Evolutionary conservation across 345 rosid genomes (phyloP).

Genomic region (Draba incana): DNA sequence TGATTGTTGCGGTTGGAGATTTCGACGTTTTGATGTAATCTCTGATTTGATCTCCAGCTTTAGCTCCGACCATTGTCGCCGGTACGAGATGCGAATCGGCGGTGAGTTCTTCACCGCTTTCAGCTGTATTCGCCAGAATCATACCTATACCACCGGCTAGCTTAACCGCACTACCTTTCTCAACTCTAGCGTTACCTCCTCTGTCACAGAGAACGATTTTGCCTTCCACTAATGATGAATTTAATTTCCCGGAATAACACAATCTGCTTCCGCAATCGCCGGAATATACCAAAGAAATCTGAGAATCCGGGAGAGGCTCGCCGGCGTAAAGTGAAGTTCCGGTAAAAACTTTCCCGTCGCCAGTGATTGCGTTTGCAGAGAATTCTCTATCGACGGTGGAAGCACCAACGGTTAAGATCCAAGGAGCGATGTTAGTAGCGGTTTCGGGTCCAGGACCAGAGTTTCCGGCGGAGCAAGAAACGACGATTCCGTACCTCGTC

Average conservation of each 20-base stretch:
- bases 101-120: constrained; percentile 67
- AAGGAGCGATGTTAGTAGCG: constrained; percentile 84
- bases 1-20: constrained; percentile 61
- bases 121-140: constrained; percentile 65
- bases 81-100: constrained; percentile 80
- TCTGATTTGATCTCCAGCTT: constrained; percentile 51
- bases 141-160: constrained; percentile 69
- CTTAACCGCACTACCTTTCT: constrained; percentile 71
- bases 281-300: constrained; percentile 61
- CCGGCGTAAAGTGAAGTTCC: constrained; percentile 84
- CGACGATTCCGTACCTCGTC: constrained; percentile 58
- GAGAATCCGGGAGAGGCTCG: constrained; percentile 43
- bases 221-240: constrained; percentile 50
- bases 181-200: constrained; percentile 70
- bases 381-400: constrained; percentile 88
- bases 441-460: constrained; percentile 79
- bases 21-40: constrained; percentile 46
- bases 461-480: constrained; percentile 93
- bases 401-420: constrained; percentile 91
- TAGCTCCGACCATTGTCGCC: constrained; percentile 62
- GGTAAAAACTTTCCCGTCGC: constrained; percentile 53
- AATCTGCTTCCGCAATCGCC: constrained; percentile 65
- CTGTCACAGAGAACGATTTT: constrained; percentile 68
- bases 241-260: constrained; percentile 51
- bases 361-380: constrained; percentile 73